Base-by-base conservation (phyloP, 768 basidiomycete genomes). In the Sporobolomyces roseus region DNA sequence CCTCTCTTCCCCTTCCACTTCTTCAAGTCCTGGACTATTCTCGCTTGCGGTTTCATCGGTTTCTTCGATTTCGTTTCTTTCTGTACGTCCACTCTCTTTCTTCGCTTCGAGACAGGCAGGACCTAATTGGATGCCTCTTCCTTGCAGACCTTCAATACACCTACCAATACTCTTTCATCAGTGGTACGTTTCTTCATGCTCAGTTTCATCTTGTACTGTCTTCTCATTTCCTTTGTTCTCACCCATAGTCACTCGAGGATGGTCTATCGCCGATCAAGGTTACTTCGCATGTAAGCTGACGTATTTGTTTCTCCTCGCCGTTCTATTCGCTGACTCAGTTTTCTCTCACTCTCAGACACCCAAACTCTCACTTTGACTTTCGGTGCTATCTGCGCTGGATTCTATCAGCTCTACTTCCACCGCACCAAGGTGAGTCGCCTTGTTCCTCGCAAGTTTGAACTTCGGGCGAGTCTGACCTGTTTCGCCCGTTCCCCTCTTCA, bases 101-200 rank as follows among this genome's bases (percentile, higher is more conserved):
- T 9, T 9, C 10, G 17, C 10, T 41, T 9, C 38, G 38, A 41
- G 9, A 41, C 9, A 41, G 38, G 10, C 17, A 17, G 38, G 17
- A 17, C 38, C 17, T 9, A 41, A 9, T 41, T 41, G 38, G 10
- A 41, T 41, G 10, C 10, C 38, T 10, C 23, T 23, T 46, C 21
- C 12, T 21, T 46, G n/a, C n/a, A 74, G 81, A 81, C 80, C 81
- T 90, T 52, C 86, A 87, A 1, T 87, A 80, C 78, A 85, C 86
- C 14, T 90, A 89, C 75, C 83, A 89, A 23, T 90, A 85, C 80
- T 87, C 86, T 2, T 88, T 85, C 77, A 82, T 87, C 46, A 29
- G 29, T 32, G 55, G 66, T 43, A 29, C 8, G 56, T 46, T 43
- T 17, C 25, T 27, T 45, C 14, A 21, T 10, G 30, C 50, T 46